Conservation (phyloP, 1,284 basidiomycete genomes). For the Sanghuangporus weigelae region DNA sequence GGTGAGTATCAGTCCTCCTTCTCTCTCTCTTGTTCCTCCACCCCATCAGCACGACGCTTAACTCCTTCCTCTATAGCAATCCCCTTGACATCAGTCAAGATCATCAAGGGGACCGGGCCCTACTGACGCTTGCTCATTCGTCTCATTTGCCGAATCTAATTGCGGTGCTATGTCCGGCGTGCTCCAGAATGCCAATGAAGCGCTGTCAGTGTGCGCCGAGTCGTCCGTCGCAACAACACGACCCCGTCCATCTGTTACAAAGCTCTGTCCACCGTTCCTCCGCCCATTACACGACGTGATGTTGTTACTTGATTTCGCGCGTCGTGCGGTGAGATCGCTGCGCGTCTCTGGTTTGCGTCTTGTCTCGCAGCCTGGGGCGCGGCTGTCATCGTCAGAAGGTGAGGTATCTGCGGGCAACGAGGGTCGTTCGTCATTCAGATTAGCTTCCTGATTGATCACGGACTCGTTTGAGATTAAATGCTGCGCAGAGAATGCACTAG, state of each 20-base stretch:
- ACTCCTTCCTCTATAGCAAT: neutral
- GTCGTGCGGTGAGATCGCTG: slow-evolving; percentile 1
- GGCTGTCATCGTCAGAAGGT: neutral
- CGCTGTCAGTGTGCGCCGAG: neutral
- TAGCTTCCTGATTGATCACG: neutral
- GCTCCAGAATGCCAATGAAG: slow-evolving; percentile 3
- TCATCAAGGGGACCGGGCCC: neutral
- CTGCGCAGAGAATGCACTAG: neutral
- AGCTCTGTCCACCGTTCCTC: slow-evolving; percentile 10
- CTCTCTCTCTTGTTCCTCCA: neutral
- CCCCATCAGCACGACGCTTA: neutral
- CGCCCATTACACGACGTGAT: neutral
- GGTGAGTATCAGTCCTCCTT: neutral
- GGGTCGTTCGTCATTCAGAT: neutral
- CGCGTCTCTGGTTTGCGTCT: neutral
- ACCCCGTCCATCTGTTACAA: slow-evolving; percentile 18
- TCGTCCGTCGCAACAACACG: slow-evolving; percentile 18
- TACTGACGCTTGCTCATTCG: neutral
- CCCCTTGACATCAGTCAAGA: neutral
- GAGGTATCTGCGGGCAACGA: neutral
- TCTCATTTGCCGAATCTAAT: neutral
- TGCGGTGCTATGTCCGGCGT: neutral
- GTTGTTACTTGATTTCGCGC: slow-evolving; percentile 1
- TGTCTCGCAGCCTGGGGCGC: neutral
- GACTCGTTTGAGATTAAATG: neutral